phyloP scores from a whole-genome alignment of 768 basidiomycete genomes.

The Tulasnella sp. region DNA sequence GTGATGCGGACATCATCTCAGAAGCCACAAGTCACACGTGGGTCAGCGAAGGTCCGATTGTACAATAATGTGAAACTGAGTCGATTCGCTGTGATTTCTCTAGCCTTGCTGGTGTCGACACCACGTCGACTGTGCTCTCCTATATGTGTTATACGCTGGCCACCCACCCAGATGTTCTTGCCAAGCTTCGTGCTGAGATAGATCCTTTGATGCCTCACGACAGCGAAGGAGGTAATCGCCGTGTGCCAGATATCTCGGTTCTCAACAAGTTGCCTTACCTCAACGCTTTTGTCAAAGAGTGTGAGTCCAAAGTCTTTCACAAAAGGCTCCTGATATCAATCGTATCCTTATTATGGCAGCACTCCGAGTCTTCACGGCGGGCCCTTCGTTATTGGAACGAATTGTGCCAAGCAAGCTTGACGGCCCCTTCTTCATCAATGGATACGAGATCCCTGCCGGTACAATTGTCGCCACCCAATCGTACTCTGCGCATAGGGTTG shows the following conservation, averaged over 20 bases:
- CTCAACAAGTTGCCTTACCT: constrained; percentile 44
- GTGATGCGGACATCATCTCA: constrained; percentile 8
- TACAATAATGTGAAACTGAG: too few relatives aligned
- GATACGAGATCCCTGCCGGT: constrained; percentile 57
- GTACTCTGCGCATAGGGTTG: constrained; percentile 79
- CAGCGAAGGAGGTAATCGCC: constrained; percentile 23
- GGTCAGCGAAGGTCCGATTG: background rate
- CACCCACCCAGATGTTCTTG: constrained; percentile 56
- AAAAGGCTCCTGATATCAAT: too few relatives aligned
- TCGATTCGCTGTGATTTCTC: background rate
- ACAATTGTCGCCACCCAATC: constrained; percentile 68
- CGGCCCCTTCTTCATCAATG: constrained; percentile 68
- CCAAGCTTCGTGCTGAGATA: constrained; percentile 59
- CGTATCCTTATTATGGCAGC: background rate
- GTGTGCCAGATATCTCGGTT: constrained; percentile 49
- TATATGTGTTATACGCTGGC: constrained; percentile 75
- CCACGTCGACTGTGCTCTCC: constrained; percentile 59
- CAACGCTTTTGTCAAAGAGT: constrained; percentile 42
- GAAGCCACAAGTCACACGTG: constrained; percentile 13
- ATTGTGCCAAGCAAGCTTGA: constrained; percentile 51
- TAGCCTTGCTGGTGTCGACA: constrained; percentile 73
- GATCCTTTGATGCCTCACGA: constrained; percentile 61
- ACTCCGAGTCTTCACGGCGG: constrained; percentile 61
- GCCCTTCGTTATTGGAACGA: constrained; percentile 65
- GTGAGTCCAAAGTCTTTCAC: constrained; percentile 30